Base-by-base conservation (phyloP, 1,139 yeast genomes). In the Suhomyces chickasaworum region DNA sequence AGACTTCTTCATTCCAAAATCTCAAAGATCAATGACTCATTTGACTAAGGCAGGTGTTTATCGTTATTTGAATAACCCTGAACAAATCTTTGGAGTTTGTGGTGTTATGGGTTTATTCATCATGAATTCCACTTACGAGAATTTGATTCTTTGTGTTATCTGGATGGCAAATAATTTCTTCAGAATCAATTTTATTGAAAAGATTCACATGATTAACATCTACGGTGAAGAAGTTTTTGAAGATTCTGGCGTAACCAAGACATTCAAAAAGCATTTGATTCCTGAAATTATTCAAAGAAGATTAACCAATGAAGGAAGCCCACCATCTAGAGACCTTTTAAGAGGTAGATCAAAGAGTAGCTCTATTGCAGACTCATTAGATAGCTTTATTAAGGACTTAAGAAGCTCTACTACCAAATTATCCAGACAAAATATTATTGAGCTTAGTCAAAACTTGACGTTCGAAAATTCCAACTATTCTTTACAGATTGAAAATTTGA, bases 41-140 rank as follows among this genome's bases (percentile, higher is more conserved):
- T 73, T 89, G 54, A 84, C 93, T 1, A 86, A 86, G 54, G 88
- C 89, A 27, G 96, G 96, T 45, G 89, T 88, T 43, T 89, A 88
- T 63, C 80, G 95, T 56, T 88, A 87, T 63, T 74, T 88, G 60
- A 89, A 88, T 62, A 87, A 88, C 59, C 96, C 96, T 7, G 96
- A 88, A 63, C 86, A 90, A 56, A 68, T 88, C 18, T 78, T 88
- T 53, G 95, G 95, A 17, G 84, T 85, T 47, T 84, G 91, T 56
- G 95, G 95, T 17, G 80, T 86, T 34, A 86, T 91, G 91, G 96
- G 95, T 16, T 69, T 84, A 15, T 81, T 84, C 2, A 64, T 88
- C 43, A 78, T 87, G 48, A 72, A 83, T 42, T 85, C 87, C 44
- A 77, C 85, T 4, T 65, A 71, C 40, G 79, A 81, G 53, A 83